Base-by-base conservation (phyloP, 176 grass and related monocot genomes). In the Triticum aestivum region DNA sequence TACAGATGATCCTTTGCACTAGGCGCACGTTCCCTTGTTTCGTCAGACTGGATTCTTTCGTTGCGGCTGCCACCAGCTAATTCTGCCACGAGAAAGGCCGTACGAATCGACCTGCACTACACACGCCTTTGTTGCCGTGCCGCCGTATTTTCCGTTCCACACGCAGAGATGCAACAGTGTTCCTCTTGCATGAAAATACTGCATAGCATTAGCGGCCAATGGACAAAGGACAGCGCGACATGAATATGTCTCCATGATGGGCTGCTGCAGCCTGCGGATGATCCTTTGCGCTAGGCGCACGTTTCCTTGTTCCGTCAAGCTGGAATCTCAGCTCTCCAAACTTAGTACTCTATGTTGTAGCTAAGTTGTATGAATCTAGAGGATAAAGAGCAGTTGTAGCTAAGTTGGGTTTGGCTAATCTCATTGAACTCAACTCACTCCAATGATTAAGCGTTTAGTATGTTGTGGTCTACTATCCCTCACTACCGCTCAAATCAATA, bases 371-470 rank as follows among this genome's bases (percentile, higher is more conserved):
- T 42, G 41, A 42, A 42, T 42, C 41, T 42, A 42, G 49, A 18
- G 5, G 80, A 38, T 54, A 54, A 54, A 67, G 13, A 42, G 41
- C 41, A 54, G 29, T 7, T 49, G 41, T 9, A 9, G 12, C 12
- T 74, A 34, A 26, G 35, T 42, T 91, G 68, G 76, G 85, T 91
- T 87, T 30, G 89, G 85, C 75, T 62, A 69, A 38, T 61, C 67
- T 62, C 85, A 91, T 67, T 80, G 33, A 38, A 26, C 34, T 24
- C 59, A 42, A 20, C 42, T 24, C 59, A 34, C 27, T 62, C 81
- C 68, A 80, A 87, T 91, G 75, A 84, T 51, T 37, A 37, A 13
- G 47, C 37, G n/a, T 30, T 75, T 9, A 41, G 39, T 52, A 69
- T 72, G 68, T 84, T 67, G 75, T 4, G 26, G 81, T 76, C 75